Percentiles rank a stretch among this genome's conserved stretches.
phyloP scores from a whole-genome alignment of 306 rosid species.

The Prosopis cineraria region DNA sequence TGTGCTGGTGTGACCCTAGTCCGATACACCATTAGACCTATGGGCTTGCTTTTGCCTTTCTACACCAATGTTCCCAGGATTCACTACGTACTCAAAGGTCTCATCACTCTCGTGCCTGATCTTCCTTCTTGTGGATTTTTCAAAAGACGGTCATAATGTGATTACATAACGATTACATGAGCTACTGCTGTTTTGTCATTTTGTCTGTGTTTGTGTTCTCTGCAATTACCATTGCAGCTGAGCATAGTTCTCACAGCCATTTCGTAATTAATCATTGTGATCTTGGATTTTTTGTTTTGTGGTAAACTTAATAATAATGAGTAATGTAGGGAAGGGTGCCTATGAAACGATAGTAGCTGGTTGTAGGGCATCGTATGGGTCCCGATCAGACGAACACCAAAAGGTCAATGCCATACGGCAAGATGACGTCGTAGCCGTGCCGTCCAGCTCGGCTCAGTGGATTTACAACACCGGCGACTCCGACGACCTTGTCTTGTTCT shows the following conservation, averaged over 20 bases:
- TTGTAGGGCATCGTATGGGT: neutral
- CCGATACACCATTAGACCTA: neutral
- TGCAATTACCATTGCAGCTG: no score
- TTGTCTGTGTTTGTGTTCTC: no score
- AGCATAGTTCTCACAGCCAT: no score
- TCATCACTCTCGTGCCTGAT: neutral
- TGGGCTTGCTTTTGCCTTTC: neutral
- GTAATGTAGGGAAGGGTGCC: neutral
- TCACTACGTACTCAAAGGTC: conserved; percentile 1
- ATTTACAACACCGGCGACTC: neutral
- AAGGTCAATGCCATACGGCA: neutral
- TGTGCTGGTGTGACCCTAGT: neutral
- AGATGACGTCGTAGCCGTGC: neutral
- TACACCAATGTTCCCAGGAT: conserved; percentile 12
- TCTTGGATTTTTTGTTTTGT: no score
- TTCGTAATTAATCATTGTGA: no score
- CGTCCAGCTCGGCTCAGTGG: neutral
- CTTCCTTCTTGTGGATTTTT: no score
- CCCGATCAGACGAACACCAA: neutral
- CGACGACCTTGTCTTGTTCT: neutral
- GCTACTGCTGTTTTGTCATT: no score
- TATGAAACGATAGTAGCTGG: neutral
- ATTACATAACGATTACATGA: no score
- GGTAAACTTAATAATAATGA: neutral
- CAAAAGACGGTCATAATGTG: no score